Conservation (phyloP, 306 rosid genomes). For the Carpinus fangiana region DNA sequence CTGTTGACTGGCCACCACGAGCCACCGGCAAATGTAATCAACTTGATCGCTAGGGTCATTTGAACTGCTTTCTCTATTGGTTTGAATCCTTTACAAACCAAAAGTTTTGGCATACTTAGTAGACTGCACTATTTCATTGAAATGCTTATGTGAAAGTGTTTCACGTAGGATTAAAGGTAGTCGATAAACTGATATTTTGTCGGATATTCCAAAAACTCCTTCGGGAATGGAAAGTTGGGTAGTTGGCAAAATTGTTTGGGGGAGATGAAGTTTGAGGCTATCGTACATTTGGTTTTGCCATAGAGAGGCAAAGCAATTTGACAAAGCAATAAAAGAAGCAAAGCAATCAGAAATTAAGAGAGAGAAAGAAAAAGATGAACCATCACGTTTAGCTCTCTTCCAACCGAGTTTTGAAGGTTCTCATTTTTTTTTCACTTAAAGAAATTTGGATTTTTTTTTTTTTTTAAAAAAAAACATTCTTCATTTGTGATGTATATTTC, state of each 20-base stretch:
- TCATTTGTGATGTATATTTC: no score
- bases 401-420: no score
- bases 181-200: slow-evolving; percentile 71
- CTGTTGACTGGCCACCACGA: slow-evolving; percentile 82
- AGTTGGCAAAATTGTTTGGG: slow-evolving; percentile 83
- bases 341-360: no score
- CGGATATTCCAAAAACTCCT: slow-evolving; percentile 75
- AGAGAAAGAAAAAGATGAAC: no score
- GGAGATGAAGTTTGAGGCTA: slow-evolving; percentile 82
- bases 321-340: no score
- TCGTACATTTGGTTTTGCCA: slow-evolving; percentile 83
- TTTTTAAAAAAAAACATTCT: no score
- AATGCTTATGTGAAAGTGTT: slow-evolving; percentile 60
- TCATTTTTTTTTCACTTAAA: no score
- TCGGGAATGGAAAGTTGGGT: slow-evolving; percentile 77
- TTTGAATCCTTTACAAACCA: slow-evolving; percentile 76
- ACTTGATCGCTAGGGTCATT: slow-evolving; percentile 34
- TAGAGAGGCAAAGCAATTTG: slow-evolving; percentile 80
- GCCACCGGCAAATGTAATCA: slow-evolving; percentile 93
- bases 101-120: slow-evolving; percentile 82
- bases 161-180: slow-evolving; percentile 75
- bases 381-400: no score
- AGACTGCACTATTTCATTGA: slow-evolving; percentile 86
- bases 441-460: no score
- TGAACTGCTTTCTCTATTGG: slow-evolving; percentile 25